These are phyloP conservation scores for Pseudogymnoascus sp. DNA, from an alignment of 2,329 filamentous ascomycete genomes.

Conservation along the genomic window DNA sequence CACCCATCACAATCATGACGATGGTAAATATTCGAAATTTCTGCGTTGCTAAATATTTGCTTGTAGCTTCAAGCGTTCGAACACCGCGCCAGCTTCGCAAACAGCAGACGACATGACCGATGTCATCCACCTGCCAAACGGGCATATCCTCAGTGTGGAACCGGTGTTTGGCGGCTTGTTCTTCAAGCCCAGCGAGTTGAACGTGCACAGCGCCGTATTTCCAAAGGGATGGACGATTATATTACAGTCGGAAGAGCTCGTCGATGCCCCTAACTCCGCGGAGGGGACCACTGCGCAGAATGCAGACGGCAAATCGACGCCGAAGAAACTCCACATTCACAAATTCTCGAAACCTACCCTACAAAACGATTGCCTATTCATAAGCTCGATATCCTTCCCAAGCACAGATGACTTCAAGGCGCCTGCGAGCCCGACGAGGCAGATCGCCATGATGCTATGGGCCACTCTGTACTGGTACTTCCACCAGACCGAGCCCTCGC, in stretches of 20 bases:
- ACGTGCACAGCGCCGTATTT: conserved; percentile 61
- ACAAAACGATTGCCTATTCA: conserved; percentile 75
- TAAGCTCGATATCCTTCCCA: conserved; percentile 84
- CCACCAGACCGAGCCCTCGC: conserved; percentile 70
- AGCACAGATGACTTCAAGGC: conserved; percentile 74
- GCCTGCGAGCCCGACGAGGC: conserved; percentile 71
- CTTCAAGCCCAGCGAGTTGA: conserved; percentile 78
- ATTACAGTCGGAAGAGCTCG: conserved; percentile 58
- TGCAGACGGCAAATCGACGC: not conserved
- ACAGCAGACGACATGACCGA: not conserved
- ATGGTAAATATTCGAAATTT: conserved; percentile 4
- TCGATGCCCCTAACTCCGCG: conserved; percentile 28
- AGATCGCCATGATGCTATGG: conserved; percentile 97
- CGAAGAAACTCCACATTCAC: conserved; percentile 42
- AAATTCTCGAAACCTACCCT: conserved; percentile 71
- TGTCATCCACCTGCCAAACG: conserved; percentile 73
- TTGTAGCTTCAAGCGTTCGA: not conserved
- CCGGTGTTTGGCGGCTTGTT: conserved; percentile 87
- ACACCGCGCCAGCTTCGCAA: not conserved
- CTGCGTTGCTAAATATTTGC: not conserved
- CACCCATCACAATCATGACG: conserved; percentile 5
- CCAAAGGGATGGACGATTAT: conserved; percentile 88
- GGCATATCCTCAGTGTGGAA: conserved; percentile 71
- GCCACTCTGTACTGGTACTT: conserved; percentile 96
- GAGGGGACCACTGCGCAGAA: conserved; percentile 24